Evolutionary conservation across 352 stramenopile genomes (phyloP).

Genomic region (Halophytophthora batemanensis): DNA sequence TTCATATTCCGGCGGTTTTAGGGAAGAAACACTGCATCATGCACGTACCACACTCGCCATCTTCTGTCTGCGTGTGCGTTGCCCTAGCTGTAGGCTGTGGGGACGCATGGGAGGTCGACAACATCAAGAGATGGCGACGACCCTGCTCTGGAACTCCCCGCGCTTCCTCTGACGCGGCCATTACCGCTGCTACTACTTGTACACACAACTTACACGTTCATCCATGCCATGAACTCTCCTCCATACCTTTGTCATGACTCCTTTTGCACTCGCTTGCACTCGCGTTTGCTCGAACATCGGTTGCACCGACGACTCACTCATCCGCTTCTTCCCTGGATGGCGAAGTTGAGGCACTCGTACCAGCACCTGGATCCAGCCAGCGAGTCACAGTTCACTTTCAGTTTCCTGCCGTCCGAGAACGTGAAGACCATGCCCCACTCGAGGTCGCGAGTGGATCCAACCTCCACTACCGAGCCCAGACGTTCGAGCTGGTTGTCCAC

Average conservation of each 20-base stretch:
- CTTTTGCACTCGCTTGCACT: too few relatives aligned
- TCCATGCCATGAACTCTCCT: not conserved
- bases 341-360: constrained; percentile 71
- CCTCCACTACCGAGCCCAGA: constrained; percentile 60
- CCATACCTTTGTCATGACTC: too few relatives aligned
- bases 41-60: too few relatives aligned
- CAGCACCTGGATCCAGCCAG: constrained; percentile 62
- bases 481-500: constrained; percentile 75
- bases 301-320: too few relatives aligned
- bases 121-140: too few relatives aligned
- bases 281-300: too few relatives aligned
- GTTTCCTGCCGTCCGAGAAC: constrained; percentile 47
- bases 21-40: not conserved
- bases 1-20: not conserved
- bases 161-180: too few relatives aligned
- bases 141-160: too few relatives aligned
- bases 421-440: constrained; percentile 69
- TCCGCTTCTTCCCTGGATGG: constrained; percentile 4
- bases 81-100: too few relatives aligned
- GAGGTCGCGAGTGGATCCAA: constrained; percentile 57
- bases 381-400: constrained; percentile 76
- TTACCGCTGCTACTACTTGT: constrained; percentile 25
- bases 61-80: too few relatives aligned
- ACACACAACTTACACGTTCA: constrained; percentile 21
- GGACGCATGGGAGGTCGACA: too few relatives aligned